Conservation (phyloP, 805 yeast genomes). For the Yarrowia deformans region DNA sequence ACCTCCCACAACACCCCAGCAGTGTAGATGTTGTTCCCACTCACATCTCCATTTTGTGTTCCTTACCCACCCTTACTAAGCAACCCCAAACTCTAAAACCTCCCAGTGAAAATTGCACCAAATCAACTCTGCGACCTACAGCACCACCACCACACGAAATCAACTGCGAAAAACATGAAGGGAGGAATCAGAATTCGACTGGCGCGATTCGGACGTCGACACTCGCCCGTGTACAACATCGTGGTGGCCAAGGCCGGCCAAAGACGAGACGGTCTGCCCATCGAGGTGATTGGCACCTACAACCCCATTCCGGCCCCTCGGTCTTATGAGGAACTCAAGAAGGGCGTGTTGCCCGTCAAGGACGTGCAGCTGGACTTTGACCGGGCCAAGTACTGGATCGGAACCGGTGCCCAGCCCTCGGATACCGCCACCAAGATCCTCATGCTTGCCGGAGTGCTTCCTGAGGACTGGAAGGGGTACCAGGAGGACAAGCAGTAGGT, state of each 20-base stretch:
- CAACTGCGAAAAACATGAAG: slow-evolving; percentile 53
- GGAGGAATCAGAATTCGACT: slow-evolving; percentile 86
- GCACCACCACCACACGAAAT: not conserved
- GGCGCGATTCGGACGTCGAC: slow-evolving; percentile 90
- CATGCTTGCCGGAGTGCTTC: slow-evolving; percentile 70
- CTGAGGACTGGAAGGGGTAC: slow-evolving; percentile 52
- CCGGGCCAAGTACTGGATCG: slow-evolving; percentile 94
- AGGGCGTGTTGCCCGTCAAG: slow-evolving; percentile 68
- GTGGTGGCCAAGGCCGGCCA: slow-evolving; percentile 76
- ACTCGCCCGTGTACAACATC: slow-evolving; percentile 88
- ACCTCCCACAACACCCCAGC: too few species aligned
- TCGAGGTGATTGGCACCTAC: slow-evolving; percentile 94
- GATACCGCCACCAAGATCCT: slow-evolving; percentile 78
- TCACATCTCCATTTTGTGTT: too few species aligned
- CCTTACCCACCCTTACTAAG: too few species aligned
- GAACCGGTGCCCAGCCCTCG: slow-evolving; percentile 95
- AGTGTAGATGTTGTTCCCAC: too few species aligned
- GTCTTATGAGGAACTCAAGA: slow-evolving; percentile 64
- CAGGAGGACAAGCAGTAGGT: slow-evolving; percentile 13
- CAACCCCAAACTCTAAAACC: too few species aligned
- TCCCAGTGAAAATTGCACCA: too few species aligned
- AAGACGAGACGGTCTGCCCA: slow-evolving; percentile 77
- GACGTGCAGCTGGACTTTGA: slow-evolving; percentile 85
- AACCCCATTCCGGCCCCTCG: slow-evolving; percentile 80
- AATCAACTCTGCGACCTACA: too few species aligned